Evolutionary conservation across 345 rosid genomes (phyloP).

Genomic region (Dipteronia sinensis): DNA sequence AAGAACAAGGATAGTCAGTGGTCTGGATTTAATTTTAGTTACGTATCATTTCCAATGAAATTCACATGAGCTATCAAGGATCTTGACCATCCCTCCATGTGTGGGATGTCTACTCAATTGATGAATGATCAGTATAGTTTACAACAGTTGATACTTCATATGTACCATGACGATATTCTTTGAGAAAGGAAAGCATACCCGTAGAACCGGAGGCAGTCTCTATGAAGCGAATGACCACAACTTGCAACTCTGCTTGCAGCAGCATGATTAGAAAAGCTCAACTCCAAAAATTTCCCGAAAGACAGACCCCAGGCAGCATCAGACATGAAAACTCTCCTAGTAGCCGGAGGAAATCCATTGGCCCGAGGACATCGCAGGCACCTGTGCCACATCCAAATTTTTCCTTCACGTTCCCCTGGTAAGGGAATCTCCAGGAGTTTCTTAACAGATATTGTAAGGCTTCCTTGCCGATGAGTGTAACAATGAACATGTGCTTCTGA

Average conservation of each 20-base stretch:
- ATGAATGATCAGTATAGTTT: background rate
- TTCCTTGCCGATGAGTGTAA: conserved; percentile 94
- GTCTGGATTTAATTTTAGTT: background rate
- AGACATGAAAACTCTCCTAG: conserved; percentile 93
- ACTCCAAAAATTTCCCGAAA: conserved; percentile 94
- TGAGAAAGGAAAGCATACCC: conserved; percentile 54
- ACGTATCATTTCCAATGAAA: background rate
- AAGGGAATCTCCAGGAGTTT: conserved; percentile 62
- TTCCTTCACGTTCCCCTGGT: conserved; percentile 90
- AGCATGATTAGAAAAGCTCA: conserved; percentile 98
- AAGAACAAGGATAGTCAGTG: background rate
- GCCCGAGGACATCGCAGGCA: conserved; percentile 87
- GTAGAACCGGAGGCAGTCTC: conserved; percentile 98
- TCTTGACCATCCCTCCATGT: background rate
- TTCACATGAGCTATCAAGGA: background rate
- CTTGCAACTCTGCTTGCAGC: conserved; percentile 99
- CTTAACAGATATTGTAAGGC: conserved; percentile 91
- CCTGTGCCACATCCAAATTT: conserved; percentile 99
- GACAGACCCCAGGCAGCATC: conserved; percentile 99
- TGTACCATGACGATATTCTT: conserved; percentile 5
- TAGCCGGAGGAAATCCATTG: conserved; percentile 89
- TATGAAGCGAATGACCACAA: conserved; percentile 97
- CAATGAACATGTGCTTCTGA: conserved; percentile 97
- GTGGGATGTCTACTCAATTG: background rate
- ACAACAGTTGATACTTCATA: background rate